A percentile compares a stretch with the other conserved stretches of the same genome.
These are phyloP conservation scores for Podospora sp. DNA, from an alignment of 495 filamentous ascomycete genomes.

Conservation along the genomic window DNA sequence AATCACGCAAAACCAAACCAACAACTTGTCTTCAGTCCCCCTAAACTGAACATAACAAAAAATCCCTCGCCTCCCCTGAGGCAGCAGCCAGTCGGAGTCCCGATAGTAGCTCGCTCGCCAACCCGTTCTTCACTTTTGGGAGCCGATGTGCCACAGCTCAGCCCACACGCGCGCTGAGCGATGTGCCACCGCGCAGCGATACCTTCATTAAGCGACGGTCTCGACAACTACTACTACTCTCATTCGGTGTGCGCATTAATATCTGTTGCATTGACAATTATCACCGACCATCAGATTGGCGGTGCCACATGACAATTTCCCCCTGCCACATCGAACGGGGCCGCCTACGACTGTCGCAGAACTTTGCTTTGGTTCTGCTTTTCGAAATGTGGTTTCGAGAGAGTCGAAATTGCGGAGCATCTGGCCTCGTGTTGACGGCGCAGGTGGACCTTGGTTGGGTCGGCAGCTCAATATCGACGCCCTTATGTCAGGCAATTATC, in stretches of 20 bases:
- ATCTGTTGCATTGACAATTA: conserved; percentile 35
- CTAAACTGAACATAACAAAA: not conserved
- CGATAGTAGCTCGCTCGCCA: not conserved
- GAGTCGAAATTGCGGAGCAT: conserved; percentile 26
- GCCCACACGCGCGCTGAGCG: conserved; percentile 9
- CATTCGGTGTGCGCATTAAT: conserved; percentile 25
- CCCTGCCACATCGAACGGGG: conserved; percentile 3
- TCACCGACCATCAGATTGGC: conserved; percentile 23
- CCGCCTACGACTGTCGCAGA: conserved; percentile 2
- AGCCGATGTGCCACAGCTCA: conserved; percentile 2
- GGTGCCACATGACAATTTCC: conserved; percentile 33
- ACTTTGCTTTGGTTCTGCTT: conserved; percentile 2
- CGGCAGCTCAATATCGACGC: conserved; percentile 31
- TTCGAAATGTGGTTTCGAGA: not conserved
- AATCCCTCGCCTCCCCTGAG: conserved; percentile 2
- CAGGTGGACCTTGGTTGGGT: conserved; percentile 18
- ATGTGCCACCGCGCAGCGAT: not conserved
- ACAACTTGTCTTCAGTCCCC: conserved; percentile 3
- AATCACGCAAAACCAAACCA: not conserved
- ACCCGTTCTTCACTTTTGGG: conserved; percentile 1
- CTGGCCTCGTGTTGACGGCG: conserved; percentile 16
- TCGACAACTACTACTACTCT: conserved; percentile 4
- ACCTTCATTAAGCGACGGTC: conserved; percentile 20
- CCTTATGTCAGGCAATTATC: conserved; percentile 37
- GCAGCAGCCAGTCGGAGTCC: not conserved